Evolutionary conservation across 1,284 basidiomycete genomes (phyloP), one percentile per base, ranked within the genome.

Genomic region (Tilletia horrida): DNA sequence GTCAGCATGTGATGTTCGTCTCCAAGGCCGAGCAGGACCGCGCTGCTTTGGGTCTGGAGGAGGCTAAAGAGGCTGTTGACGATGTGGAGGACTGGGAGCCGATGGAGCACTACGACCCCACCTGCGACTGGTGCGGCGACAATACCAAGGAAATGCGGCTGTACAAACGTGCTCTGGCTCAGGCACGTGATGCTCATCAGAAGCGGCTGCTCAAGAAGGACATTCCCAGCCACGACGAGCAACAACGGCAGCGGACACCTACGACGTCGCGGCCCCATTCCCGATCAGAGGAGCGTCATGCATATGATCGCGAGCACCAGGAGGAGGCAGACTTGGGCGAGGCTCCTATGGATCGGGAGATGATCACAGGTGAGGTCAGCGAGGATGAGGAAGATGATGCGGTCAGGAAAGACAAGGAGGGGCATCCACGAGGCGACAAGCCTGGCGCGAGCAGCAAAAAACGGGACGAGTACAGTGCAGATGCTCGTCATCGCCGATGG

Each of bases 121-220:
- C 71, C 0, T 68, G 71, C 62, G 80, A 81, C 63, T 81, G 78
- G 63, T 73, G 76, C 25, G 79, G 80, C n/a, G 79, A 81, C 35
- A 62, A 78, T 23, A 79, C 77, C 43, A 62, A 67, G 40, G 80
- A 81, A 66, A 72, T 74, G 70, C 66, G 68, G 18, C 69, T 73
- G 18, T 78, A 76, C 65, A 69, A 71, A 21, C 47, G 44, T 16
- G 44, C 63, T 7, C 63, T 40, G 9, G 63, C 47, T 2, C 44
- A 42, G 45, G 45, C 29, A 14, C 63, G 47, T 6, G 45, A 50
- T 14, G 45, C 35, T 18, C 21, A 47, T 25, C 44, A 63, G 42
- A 45, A 44, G 8, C 61, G 61, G 40, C 23, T 47, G 9, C 14
- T 27, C 25, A 27, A 44, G 23, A 25, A 43, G 61, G 61, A 63